Percentiles rank a stretch among this genome's conserved stretches.
Evolutionary conservation across 1,284 basidiomycete species (phyloP).

Genomic region (Abortiporus biennis): DNA sequence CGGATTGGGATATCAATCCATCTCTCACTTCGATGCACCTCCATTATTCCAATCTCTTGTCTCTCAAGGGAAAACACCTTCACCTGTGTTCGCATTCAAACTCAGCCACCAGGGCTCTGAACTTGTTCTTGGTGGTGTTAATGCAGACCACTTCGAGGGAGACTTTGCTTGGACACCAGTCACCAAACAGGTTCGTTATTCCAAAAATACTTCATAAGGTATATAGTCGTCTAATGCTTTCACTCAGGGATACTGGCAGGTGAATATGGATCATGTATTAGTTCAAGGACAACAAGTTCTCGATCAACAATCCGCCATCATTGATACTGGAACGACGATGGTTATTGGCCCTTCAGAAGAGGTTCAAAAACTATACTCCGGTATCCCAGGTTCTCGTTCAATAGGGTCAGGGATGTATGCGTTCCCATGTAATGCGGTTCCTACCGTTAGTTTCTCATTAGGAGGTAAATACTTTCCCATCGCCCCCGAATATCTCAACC

Average conservation of each 20-base stretch:
- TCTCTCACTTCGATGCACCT: slow-evolving; percentile 17
- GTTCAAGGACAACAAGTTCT: neutral
- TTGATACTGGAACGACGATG: slow-evolving; percentile 39
- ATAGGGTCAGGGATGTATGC: slow-evolving; percentile 20
- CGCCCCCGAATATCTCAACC: slow-evolving; percentile 2
- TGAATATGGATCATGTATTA: slow-evolving; percentile 2
- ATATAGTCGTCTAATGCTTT: neutral
- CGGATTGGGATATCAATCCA: slow-evolving; percentile 22
- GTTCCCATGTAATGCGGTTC: slow-evolving; percentile 18
- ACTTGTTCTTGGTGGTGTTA: slow-evolving; percentile 32
- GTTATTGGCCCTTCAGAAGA: slow-evolving; percentile 37
- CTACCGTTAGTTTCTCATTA: slow-evolving; percentile 15
- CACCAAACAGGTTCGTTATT: slow-evolving; percentile 2
- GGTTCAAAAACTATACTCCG: slow-evolving; percentile 32
- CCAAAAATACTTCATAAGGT: no score
- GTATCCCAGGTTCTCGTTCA: slow-evolving; percentile 28
- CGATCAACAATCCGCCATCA: slow-evolving; percentile 13
- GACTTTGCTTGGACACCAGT: slow-evolving; percentile 22
- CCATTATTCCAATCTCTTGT: slow-evolving; percentile 14
- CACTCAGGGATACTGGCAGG: slow-evolving; percentile 10
- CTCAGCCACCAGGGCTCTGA: slow-evolving; percentile 28
- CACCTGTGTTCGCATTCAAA: slow-evolving; percentile 29
- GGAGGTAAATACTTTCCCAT: slow-evolving; percentile 12
- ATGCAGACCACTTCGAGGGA: slow-evolving; percentile 19
- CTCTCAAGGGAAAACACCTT: slow-evolving; percentile 16